Evolutionary conservation across 2,329 filamentous ascomycete species (phyloP).

Genomic region (Diaporthe australafricana): DNA sequence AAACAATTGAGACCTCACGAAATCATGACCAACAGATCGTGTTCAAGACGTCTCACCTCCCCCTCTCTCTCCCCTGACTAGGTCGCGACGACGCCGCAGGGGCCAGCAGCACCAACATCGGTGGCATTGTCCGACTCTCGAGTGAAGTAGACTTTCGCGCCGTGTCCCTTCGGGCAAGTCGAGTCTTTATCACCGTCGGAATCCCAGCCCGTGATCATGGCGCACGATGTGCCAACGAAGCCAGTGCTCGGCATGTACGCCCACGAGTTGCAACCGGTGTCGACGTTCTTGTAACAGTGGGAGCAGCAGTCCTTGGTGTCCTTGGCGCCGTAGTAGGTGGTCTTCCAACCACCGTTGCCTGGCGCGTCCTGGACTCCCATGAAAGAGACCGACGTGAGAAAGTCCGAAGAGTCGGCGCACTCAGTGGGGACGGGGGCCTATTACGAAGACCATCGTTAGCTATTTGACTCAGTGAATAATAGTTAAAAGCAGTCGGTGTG

Average conservation of each 20-base stretch:
- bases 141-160: constrained; percentile 17
- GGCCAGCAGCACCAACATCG: constrained; percentile 31
- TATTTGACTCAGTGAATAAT: too few species aligned
- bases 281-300: constrained; percentile 24
- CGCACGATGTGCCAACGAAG: constrained; percentile 30
- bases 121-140: constrained; percentile 1
- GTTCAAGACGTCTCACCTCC: background rate
- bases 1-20: constrained; percentile 2
- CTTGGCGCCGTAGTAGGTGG: constrained; percentile 14
- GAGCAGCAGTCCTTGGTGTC: constrained; percentile 29
- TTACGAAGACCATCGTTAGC: too few species aligned
- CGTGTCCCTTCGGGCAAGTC: constrained; percentile 29
- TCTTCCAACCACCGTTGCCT: constrained; percentile 19
- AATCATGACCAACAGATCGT: background rate
- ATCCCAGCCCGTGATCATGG: constrained; percentile 32
- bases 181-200: constrained; percentile 17
- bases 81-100: constrained; percentile 24
- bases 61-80: background rate
- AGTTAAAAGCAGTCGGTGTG: background rate
- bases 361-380: constrained; percentile 29
- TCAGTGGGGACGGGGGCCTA: constrained; percentile 14
- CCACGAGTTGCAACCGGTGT: constrained; percentile 33
- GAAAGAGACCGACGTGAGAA: constrained; percentile 26
- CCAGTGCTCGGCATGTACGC: constrained; percentile 19
- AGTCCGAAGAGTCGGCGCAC: constrained; percentile 31